phyloP scores from a whole-genome alignment of 257 asterid genomes.

The Solanum lycopersicoides region DNA sequence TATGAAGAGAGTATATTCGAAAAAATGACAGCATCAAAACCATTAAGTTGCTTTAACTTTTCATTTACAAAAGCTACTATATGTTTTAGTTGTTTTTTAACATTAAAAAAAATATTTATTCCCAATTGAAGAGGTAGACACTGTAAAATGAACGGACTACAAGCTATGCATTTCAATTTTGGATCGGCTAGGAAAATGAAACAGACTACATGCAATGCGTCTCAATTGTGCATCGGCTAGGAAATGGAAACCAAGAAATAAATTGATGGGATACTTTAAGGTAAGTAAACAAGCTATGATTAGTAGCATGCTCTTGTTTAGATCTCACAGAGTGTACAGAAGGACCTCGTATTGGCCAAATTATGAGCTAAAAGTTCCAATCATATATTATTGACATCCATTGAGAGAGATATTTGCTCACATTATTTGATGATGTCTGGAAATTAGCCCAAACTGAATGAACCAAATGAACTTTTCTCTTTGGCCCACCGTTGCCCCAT shows the following conservation, averaged over 20 bases:
- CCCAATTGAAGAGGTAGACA: neutral
- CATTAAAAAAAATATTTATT: neutral
- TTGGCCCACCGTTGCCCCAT: conserved; percentile 75
- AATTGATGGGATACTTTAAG: neutral
- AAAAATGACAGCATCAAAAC: neutral
- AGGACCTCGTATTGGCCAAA: neutral
- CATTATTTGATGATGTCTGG: conserved; percentile 77
- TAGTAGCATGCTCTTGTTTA: neutral
- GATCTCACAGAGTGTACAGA: neutral
- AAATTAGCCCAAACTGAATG: conserved; percentile 97
- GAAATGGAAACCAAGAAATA: neutral
- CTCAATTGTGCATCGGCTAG: neutral
- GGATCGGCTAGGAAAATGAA: neutral
- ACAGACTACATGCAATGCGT: neutral
- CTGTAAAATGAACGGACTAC: neutral
- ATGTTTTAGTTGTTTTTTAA: neutral
- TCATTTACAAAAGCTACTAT: neutral
- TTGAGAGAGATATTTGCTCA: conserved; percentile 13
- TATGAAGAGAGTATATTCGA: neutral
- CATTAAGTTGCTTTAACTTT: neutral
- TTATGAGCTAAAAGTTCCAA: neutral
- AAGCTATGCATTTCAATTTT: neutral
- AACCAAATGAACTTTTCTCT: conserved; percentile 49
- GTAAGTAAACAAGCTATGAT: neutral
- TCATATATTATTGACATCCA: neutral